Percentiles rank a stretch among this genome's conserved stretches.
phyloP scores from a whole-genome alignment of 148 eudicot species.

The Nepenthes gracilis region DNA sequence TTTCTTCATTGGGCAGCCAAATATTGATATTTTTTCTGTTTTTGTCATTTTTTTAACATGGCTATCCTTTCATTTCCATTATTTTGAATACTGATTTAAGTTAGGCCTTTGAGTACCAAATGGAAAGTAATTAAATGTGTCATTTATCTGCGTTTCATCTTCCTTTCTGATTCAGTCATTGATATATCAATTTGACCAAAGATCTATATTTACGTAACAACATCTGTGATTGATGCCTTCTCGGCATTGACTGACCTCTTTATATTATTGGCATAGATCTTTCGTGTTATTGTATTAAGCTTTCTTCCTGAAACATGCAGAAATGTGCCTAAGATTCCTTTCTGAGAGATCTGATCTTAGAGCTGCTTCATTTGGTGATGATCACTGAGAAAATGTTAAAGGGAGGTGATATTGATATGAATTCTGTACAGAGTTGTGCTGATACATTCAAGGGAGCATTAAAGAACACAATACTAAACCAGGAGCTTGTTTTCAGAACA shows the following conservation, averaged over 20 bases:
- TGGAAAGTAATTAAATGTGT: too few species aligned
- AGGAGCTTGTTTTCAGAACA: constrained; percentile 33
- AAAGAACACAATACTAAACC: constrained; percentile 42
- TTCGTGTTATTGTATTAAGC: not conserved
- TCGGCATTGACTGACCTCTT: constrained; percentile 3
- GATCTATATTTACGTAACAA: constrained; percentile 5
- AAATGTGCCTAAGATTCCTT: constrained; percentile 3
- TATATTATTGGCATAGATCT: not conserved
- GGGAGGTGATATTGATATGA: constrained; percentile 19
- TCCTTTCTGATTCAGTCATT: not conserved
- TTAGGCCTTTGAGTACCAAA: too few species aligned
- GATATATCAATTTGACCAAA: not conserved
- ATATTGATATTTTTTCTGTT: too few species aligned
- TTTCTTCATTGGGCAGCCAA: too few species aligned
- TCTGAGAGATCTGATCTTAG: constrained; percentile 2
- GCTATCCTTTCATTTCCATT: too few species aligned
- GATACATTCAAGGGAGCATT: constrained; percentile 27
- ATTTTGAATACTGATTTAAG: too few species aligned
- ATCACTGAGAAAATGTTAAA: constrained; percentile 23
- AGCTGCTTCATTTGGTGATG: constrained; percentile 1
- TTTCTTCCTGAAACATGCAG: constrained; percentile 15
- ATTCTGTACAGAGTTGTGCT: constrained; percentile 12
- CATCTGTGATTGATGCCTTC: constrained; percentile 5
- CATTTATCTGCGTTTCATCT: not conserved
- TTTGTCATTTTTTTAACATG: too few species aligned